Conservation (phyloP, 495 filamentous ascomycete genomes). For the Trichoderma gamsii region DNA sequence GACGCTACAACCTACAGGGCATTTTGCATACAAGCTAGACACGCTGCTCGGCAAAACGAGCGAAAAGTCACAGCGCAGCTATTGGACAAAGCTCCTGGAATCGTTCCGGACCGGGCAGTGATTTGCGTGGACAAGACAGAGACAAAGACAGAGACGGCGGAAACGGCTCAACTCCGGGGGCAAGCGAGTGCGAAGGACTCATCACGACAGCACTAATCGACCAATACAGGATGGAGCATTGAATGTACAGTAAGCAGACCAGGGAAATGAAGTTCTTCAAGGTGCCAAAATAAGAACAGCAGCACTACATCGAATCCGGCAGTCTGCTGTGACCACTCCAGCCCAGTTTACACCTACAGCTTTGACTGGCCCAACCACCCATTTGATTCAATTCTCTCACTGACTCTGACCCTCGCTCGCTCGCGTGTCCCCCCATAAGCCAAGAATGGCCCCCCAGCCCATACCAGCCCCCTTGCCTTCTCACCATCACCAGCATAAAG, state of each 20-base stretch:
- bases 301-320: background rate
- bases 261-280: background rate
- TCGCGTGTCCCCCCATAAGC: too few species aligned
- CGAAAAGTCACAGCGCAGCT: background rate
- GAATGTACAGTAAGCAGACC: background rate
- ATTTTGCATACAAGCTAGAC: too few species aligned
- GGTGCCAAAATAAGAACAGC: background rate
- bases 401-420: too few species aligned
- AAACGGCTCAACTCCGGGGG: conserved; percentile 1
- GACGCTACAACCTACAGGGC: too few species aligned
- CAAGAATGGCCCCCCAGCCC: too few species aligned
- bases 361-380: background rate
- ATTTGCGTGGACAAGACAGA: background rate
- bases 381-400: too few species aligned
- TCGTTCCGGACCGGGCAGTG: background rate
- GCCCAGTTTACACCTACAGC: background rate
- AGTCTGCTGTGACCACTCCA: background rate
- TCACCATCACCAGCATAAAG: too few species aligned
- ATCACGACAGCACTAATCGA: too few species aligned
- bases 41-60: too few species aligned
- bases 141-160: background rate
- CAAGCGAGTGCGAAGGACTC: background rate
- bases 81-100: background rate
- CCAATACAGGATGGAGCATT: background rate
- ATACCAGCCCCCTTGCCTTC: too few species aligned